Evolutionary conservation across 345 rosid species (phyloP).

Genomic region (Zanthoxylum bungeanum): DNA sequence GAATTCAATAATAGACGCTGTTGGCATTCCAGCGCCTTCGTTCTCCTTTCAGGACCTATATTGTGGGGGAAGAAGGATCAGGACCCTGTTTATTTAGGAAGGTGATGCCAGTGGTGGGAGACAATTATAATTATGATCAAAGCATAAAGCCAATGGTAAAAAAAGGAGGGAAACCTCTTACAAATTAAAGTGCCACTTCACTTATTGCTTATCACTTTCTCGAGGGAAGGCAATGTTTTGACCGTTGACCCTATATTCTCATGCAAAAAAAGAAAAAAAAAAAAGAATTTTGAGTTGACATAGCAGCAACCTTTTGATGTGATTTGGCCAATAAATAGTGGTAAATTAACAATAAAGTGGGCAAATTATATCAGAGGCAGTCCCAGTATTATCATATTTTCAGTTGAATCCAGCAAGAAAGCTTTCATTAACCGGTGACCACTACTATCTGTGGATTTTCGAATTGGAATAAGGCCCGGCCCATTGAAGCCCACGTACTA

Average conservation of each 20-base stretch:
- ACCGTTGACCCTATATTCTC: conserved; percentile 1
- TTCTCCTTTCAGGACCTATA: too few species aligned
- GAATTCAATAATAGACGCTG: too few species aligned
- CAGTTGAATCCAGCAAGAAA: too few species aligned
- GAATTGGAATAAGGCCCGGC: too few species aligned
- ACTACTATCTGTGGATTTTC: too few species aligned
- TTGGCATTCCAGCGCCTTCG: too few species aligned
- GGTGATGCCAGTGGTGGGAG: conserved; percentile 32
- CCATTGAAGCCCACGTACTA: too few species aligned
- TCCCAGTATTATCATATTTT: too few species aligned
- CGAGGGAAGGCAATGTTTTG: conserved; percentile 13
- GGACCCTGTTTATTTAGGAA: conserved; percentile 19
- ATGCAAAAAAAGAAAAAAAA: background rate
- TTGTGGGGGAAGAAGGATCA: conserved; percentile 16
- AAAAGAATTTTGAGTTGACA: background rate
- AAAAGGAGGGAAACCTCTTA: conserved; percentile 45
- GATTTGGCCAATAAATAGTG: background rate
- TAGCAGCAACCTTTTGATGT: background rate
- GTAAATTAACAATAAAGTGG: too few species aligned
- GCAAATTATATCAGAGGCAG: too few species aligned
- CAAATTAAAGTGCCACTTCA: conserved; percentile 57
- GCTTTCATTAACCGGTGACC: too few species aligned
- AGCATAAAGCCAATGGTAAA: conserved; percentile 24
- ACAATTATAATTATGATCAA: conserved; percentile 35
- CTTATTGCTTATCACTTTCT: conserved; percentile 23